Evolutionary conservation across 2,329 filamentous ascomycete genomes (phyloP), one percentile per base, ranked within the genome.

Genomic region (Emmonsiellopsis sp.): DNA sequence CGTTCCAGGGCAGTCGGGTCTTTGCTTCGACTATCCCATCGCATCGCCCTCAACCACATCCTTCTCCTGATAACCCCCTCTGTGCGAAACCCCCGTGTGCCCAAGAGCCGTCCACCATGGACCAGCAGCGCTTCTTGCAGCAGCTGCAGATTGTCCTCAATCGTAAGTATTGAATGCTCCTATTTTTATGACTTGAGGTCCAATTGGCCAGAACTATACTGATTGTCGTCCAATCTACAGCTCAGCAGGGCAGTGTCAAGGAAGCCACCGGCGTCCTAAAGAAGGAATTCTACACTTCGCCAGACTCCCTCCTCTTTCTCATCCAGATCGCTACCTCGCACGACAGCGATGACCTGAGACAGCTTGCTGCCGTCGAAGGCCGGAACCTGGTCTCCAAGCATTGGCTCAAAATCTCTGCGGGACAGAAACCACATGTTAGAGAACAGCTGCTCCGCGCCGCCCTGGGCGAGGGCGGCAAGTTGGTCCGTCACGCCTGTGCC

Each of bases 291-390:
- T 97, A 95, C 77, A 85, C 83, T 65, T 82, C 89, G 62, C 86
- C 92, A 40, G 82, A 90, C 65, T 89, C 89, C 13, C 83, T 97
- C 54, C 80, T 92, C 53, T 83, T 88, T 64, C 85, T 97, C 58
- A 82, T 97, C 62, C 89, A 96, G 73, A 84, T 96, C 65, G 80
- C 94, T 62, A 86, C 89, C 63, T 88, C 86, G 55, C 86, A 95
- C 71, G 77, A 84, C 56, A 76, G 79, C 66, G 70, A 80, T 46
- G 81, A 84, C 61, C 79, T 96, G 53, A 86, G 90, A 65, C 93
- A 97, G 78, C 81, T 95, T 60, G 90, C 93, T 51, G 88, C 91
- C 51, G 89, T 97, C 59, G 91, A 97, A 79, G 87, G 87, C 32
- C 79, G 89, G 57, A 86, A 89, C 64, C 79, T 95, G 45, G 86